Evolutionary conservation across 306 rosid species (phyloP).

Genomic region (Castanea mollissima): DNA sequence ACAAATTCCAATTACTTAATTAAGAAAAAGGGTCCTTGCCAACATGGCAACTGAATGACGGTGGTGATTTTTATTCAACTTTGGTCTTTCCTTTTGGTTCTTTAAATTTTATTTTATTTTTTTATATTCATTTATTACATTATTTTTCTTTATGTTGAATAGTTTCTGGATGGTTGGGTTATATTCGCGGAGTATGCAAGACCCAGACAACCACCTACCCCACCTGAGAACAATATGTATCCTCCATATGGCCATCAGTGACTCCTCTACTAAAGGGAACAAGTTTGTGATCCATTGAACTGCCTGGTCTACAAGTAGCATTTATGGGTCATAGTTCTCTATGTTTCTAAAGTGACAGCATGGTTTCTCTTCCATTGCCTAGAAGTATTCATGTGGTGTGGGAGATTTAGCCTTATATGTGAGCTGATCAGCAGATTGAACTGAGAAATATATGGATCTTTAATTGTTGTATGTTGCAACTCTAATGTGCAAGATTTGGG

Average conservation of each 20-base stretch:
- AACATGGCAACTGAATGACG: not conserved
- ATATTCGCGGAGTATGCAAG: constrained; percentile 96
- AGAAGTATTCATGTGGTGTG: constrained; percentile 9
- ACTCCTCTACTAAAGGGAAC: constrained; percentile 20
- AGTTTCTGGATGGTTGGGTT: constrained; percentile 99
- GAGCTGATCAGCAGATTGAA: not conserved
- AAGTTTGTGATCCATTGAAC: constrained; percentile 20
- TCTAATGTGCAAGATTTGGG: not conserved
- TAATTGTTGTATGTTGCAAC: not conserved
- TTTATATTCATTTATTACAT: not conserved
- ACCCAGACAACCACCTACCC: constrained; percentile 63
- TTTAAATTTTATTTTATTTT: not conserved
- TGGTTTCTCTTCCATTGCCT: constrained; percentile 13
- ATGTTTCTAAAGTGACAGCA: not conserved
- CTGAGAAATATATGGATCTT: not conserved
- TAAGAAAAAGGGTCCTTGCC: not conserved
- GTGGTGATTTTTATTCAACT: not conserved
- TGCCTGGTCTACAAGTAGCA: constrained; percentile 9
- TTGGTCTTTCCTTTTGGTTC: not conserved
- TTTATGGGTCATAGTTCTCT: constrained; percentile 2
- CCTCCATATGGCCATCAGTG: constrained; percentile 47
- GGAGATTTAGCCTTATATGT: constrained; percentile 5
- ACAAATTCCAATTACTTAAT: not conserved
- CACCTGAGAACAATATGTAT: constrained; percentile 22
- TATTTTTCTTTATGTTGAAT: constrained; percentile 16